Evolutionary conservation across 2,329 filamentous ascomycete genomes (phyloP), one percentile per base, ranked within the genome.

Genomic region (Scleromitrula shiraiana): DNA sequence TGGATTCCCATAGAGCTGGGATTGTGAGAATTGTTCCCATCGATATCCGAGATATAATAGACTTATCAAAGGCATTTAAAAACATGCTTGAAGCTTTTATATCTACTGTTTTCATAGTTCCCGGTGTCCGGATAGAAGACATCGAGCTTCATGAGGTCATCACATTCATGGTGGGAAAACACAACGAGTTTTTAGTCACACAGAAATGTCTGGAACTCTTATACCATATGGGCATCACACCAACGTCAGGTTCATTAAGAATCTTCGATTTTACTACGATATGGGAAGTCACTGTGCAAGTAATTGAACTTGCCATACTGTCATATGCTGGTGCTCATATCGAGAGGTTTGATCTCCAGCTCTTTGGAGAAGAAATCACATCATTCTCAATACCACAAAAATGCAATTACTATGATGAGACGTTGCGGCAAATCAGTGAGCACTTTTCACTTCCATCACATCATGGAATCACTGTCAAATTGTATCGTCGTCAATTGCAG

Each of bases 251-350:
- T 6, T 7, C 5, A 0, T 8, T 15, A 4, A 39, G 15, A 12
- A 7, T 9, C 6, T 4, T 2, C 22, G 15, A 26, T 3, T 9
- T 19, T 36, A 14, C 8, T 33, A 9, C 7, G 7, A 46, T 50
- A 20, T 54, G 50, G 50, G n/a, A 48, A 10, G 19, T 40, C 38
- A 42, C 46, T 15, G 20, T 27, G 22, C 39, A 54, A 29, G 40
- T 24, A 1, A 32, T 54, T 12, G 41, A 55, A 19, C 39, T 55
- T 5, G 48, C 26, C 9, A 32, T 53, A 3, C 14, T 51, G 7
- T 53, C 47, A 7, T 55, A 55, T n/a, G 48, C 41, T 27, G 51
- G 53, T 7, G 42, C 53, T 19, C 51, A 55, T 48, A 27, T 54
- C 6, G 30, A 37, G 20, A 27, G 27, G 2, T 43, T 53, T 12